These are phyloP conservation scores for Suillus brevipes DNA, from an alignment of 768 basidiomycete species.

Conservation along the genomic window DNA sequence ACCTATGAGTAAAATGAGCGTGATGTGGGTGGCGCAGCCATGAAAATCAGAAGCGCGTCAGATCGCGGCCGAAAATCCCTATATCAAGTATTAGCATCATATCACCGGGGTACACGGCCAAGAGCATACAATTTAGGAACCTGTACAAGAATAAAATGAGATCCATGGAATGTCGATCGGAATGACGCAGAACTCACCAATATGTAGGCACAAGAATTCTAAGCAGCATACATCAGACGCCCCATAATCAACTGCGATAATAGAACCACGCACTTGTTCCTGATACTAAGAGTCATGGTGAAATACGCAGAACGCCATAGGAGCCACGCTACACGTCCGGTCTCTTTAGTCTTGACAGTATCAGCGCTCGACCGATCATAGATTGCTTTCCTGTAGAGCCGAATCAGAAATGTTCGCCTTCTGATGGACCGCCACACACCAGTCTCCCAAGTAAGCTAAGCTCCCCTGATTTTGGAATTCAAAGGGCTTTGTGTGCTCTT, in stretches of 20 bases:
- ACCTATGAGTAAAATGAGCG: conserved; percentile 13
- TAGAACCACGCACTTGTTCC: conserved; percentile 58
- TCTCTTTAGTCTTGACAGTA: conserved; percentile 55
- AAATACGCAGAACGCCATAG: conserved; percentile 83
- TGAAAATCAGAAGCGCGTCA: conserved; percentile 58
- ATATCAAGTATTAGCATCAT: conserved; percentile 17
- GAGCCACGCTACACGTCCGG: conserved; percentile 72
- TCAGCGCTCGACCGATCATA: conserved; percentile 63
- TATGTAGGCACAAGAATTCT: conserved; percentile 70
- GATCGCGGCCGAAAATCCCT: conserved; percentile 78
- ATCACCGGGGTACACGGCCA: conserved; percentile 11
- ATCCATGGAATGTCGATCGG: conserved; percentile 9
- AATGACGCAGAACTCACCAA: conserved; percentile 44
- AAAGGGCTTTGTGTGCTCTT: conserved; percentile 52
- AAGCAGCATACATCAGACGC: conserved; percentile 12
- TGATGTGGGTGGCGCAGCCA: neutral
- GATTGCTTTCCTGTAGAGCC: conserved; percentile 63
- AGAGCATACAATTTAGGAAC: conserved; percentile 65
- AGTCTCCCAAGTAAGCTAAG: conserved; percentile 79
- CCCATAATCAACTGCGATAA: conserved; percentile 10
- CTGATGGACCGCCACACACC: conserved; percentile 39
- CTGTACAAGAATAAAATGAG: conserved; percentile 30
- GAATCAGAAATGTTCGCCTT: conserved; percentile 9
- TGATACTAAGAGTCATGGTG: conserved; percentile 68
- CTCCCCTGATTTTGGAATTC: conserved; percentile 72